Percentiles rank a stretch among this genome's conserved stretches.
These are phyloP conservation scores for Dianthus caryophyllus DNA, from an alignment of 148 eudicot genomes.

Conservation along the genomic window DNA sequence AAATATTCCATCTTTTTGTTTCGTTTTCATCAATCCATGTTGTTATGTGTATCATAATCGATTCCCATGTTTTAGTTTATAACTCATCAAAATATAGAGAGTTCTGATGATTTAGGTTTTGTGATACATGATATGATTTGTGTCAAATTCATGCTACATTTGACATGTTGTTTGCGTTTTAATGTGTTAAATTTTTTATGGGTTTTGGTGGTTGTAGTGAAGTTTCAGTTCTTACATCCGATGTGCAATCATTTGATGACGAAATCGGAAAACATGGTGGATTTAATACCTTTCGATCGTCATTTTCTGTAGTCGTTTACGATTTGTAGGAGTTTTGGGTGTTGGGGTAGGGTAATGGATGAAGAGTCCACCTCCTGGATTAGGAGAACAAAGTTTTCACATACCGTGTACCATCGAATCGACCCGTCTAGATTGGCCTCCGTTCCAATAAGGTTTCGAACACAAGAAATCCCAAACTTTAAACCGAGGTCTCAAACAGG, in stretches of 20 bases:
- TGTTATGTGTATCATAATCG: no score
- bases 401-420: conserved; percentile 62
- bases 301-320: background rate
- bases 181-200: conserved; percentile 9
- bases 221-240: conserved; percentile 16
- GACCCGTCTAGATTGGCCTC: conserved; percentile 53
- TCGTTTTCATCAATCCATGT: background rate
- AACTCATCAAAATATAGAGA: background rate
- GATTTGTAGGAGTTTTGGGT: conserved; percentile 8
- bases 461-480: conserved; percentile 21
- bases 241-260: no score
- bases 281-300: conserved; percentile 9
- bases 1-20: no score
- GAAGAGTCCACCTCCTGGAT: conserved; percentile 74
- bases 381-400: conserved; percentile 75
- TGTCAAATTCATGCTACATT: conserved; percentile 7
- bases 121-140: conserved; percentile 1
- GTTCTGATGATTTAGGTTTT: conserved; percentile 8
- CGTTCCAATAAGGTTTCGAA: conserved; percentile 33
- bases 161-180: no score
- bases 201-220: conserved; percentile 26
- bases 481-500: conserved; percentile 38
- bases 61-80: conserved; percentile 2
- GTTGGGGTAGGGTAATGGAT: conserved; percentile 40
- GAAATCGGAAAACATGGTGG: no score